Conservation (phyloP, 202 grass and related monocot species). For the Saccharum hybrid region DNA sequence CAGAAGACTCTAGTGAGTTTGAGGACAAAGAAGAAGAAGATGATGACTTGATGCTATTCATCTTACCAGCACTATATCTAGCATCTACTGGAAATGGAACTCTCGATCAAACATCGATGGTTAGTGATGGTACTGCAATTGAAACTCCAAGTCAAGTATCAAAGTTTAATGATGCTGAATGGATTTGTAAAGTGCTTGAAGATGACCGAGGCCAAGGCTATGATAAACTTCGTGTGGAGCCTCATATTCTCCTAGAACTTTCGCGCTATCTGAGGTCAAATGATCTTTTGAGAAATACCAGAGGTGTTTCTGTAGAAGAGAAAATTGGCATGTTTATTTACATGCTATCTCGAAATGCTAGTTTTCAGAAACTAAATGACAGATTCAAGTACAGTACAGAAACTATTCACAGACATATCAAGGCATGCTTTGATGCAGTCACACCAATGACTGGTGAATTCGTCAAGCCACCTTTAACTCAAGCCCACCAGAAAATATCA, state of each 20-base stretch:
- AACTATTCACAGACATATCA: slow-evolving; percentile 61
- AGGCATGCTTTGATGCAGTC: slow-evolving; percentile 55
- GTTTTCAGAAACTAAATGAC: slow-evolving; percentile 46
- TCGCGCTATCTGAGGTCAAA: slow-evolving; percentile 38
- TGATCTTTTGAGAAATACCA: slow-evolving; percentile 48
- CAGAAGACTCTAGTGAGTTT: slow-evolving; percentile 35
- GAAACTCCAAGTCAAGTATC: slow-evolving; percentile 12
- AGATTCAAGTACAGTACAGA: slow-evolving; percentile 56
- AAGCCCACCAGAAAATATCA: slow-evolving; percentile 46
- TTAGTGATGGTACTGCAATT: not conserved
- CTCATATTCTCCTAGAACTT: slow-evolving; percentile 46
- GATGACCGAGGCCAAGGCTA: slow-evolving; percentile 51
- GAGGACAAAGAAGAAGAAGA: slow-evolving; percentile 46
- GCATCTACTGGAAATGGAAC: slow-evolving; percentile 1
- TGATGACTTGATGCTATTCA: slow-evolving; percentile 56
- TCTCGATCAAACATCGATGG: not conserved
- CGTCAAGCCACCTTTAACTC: slow-evolving; percentile 38
- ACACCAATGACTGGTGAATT: slow-evolving; percentile 47
- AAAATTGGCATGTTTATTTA: slow-evolving; percentile 67
- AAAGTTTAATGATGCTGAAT: slow-evolving; percentile 15
- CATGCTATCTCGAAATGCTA: slow-evolving; percentile 56
- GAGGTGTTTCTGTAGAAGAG: slow-evolving; percentile 61
- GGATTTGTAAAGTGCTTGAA: slow-evolving; percentile 51
- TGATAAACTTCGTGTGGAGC: slow-evolving; percentile 40
- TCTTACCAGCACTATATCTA: slow-evolving; percentile 49